Evolutionary conservation across 495 filamentous ascomycete genomes (phyloP), one percentile per base, ranked within the genome.

Genomic region (Cercophora samala): DNA sequence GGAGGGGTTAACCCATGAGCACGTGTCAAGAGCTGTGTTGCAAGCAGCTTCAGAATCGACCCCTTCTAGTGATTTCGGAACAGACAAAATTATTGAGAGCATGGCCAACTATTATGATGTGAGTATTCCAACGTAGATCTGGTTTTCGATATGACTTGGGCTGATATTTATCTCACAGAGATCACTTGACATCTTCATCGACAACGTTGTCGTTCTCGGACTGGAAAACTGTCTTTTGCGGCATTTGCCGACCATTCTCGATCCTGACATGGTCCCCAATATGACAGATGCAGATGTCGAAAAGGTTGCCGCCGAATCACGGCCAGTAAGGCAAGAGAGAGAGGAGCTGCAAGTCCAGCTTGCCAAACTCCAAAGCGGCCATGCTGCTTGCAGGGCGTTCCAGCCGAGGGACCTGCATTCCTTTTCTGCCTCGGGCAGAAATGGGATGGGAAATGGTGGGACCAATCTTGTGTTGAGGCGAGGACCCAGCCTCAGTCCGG

Each of bases 21-120:
- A 15, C 64, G 63, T 24, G 13, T 22, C 21, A 4, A 18, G 32
- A 42, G 26, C 26, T 62, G 60, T 54, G 17, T 24, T 56, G 54
- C 4, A 56, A 24, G 54, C 19, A 21, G 19, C 54, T 2, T 21
- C 54, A 19, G 17, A 56, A 11, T 13, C 19, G 13, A 24, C 8
- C 22, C 19, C 19, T 3, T 24, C 22, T 24, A 56, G 54, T 24
- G 54, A 24, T 21, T 56, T 56, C 21, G 54, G 54, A 21, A 56
- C 69, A 18, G 74, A 76, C 2, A 71, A 56, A 11, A 64, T 80
- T 18, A 73, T 79, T 59, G 72, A 77, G 46, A 78, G 74, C 70
- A 68, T 76, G 24, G 70, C 72, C 42, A 75, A 69, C 18, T 79
- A 82, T 58, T 76, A 80, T 63, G 72, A 80, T 68, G 68, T 73